These are phyloP conservation scores for Chalaropsis thielavioides DNA, from an alignment of 2,329 filamentous ascomycete species.

Conservation along the genomic window DNA sequence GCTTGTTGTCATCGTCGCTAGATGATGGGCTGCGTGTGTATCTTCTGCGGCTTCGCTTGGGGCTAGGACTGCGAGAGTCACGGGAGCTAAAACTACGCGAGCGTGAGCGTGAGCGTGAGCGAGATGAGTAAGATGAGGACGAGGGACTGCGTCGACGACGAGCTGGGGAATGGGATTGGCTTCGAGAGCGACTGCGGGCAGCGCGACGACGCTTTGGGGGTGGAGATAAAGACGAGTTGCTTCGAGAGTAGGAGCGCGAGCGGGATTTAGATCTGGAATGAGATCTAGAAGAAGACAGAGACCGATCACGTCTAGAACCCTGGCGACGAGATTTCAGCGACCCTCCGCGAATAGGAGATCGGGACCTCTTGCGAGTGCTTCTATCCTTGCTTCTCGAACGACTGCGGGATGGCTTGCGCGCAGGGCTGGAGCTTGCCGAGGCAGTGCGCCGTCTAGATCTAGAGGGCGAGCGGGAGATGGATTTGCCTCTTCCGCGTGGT, in stretches of 20 bases:
- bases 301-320: slow-evolving; percentile 30
- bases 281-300: slow-evolving; percentile 25
- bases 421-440: slow-evolving; percentile 24
- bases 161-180: neutral
- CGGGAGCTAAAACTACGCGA: slow-evolving; percentile 19
- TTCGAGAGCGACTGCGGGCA: slow-evolving; percentile 8
- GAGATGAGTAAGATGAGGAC: slow-evolving; percentile 4
- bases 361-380: slow-evolving; percentile 29
- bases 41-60: slow-evolving; percentile 11
- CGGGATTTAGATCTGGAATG: slow-evolving; percentile 19
- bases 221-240: slow-evolving; percentile 16
- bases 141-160: slow-evolving; percentile 9
- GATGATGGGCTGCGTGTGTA: slow-evolving; percentile 12
- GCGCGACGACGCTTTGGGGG: slow-evolving; percentile 15
- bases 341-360: slow-evolving; percentile 22
- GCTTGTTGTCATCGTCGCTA: slow-evolving; percentile 17
- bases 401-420: slow-evolving; percentile 29
- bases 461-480: slow-evolving; percentile 23
- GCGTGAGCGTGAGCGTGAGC: slow-evolving; percentile 7
- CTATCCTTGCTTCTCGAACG: slow-evolving; percentile 37
- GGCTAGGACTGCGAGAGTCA: slow-evolving; percentile 9
- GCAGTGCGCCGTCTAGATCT: slow-evolving; percentile 19
- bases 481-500: slow-evolving; percentile 28
- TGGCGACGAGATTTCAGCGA: slow-evolving; percentile 28
- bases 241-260: slow-evolving; percentile 20